Evolutionary conservation across 164 flowering plant genomes (phyloP).

Genomic region (Macadamia integrifolia): DNA sequence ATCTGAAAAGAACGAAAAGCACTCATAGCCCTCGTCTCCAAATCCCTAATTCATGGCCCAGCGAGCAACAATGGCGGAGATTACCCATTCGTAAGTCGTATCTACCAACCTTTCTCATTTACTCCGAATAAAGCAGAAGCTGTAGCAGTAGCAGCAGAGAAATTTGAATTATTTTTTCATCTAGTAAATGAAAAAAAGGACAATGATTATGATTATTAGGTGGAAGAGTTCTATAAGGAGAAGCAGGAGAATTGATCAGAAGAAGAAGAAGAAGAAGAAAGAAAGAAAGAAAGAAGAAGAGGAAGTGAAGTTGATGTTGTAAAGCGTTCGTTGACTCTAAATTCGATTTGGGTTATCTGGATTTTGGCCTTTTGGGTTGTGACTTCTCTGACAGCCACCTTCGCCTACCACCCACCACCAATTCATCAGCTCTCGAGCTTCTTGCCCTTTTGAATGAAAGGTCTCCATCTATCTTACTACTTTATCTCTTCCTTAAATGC

Average conservation of each 20-base stretch:
- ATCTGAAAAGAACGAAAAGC: background rate
- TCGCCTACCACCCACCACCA: too few relatives aligned
- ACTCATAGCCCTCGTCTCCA: background rate
- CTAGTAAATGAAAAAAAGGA: background rate
- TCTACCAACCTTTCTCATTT: background rate
- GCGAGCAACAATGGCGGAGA: background rate
- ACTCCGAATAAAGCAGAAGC: conserved; percentile 4
- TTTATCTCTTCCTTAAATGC: conserved; percentile 9
- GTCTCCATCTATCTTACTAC: conserved; percentile 10
- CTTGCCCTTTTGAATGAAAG: conserved; percentile 8
- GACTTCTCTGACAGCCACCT: background rate
- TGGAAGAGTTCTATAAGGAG: background rate
- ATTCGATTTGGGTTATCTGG: background rate
- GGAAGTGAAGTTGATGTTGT: background rate
- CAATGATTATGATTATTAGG: background rate
- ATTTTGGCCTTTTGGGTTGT: background rate
- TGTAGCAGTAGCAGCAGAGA: background rate
- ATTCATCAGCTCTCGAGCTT: conserved; percentile 2
- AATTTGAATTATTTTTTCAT: background rate
- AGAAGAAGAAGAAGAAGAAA: background rate
- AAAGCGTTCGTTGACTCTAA: conserved; percentile 1
- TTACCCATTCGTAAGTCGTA: background rate
- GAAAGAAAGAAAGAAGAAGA: background rate
- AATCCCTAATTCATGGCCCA: background rate
- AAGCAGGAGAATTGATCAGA: background rate